phyloP scores from a whole-genome alignment of 2,329 filamentous ascomycete species.

The Macroventuria anomochaeta region DNA sequence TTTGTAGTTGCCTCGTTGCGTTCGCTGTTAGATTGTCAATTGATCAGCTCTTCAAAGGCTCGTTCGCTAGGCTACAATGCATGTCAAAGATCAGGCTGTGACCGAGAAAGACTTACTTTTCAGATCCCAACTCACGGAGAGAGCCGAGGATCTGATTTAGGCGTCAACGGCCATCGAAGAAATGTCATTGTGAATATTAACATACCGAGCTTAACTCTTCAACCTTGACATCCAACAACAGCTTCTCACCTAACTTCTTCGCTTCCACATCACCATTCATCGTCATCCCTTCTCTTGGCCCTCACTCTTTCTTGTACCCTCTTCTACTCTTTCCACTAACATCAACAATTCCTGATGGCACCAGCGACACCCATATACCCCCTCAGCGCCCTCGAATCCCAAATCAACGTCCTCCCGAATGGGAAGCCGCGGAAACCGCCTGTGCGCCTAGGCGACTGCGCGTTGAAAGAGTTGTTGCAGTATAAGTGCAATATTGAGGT shows the following conservation, averaged over 20 bases:
- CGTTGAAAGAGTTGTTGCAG: constrained; percentile 66
- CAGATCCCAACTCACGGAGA: constrained; percentile 37
- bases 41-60: too few species aligned
- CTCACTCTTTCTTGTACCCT: constrained; percentile 4
- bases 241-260: constrained; percentile 59
- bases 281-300: constrained; percentile 11
- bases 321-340: constrained; percentile 2
- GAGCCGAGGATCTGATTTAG: constrained; percentile 50
- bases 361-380: constrained; percentile 62
- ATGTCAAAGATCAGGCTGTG: neutral
- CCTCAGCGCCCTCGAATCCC: constrained; percentile 57
- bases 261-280: constrained; percentile 40
- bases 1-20: neutral
- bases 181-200: neutral
- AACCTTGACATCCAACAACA: constrained; percentile 53
- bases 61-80: neutral
- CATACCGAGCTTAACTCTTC: constrained; percentile 41
- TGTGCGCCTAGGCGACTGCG: constrained; percentile 61
- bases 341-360: constrained; percentile 54
- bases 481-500: constrained; percentile 65
- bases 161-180: neutral
- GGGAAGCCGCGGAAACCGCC: constrained; percentile 61
- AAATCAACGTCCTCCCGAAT: constrained; percentile 59
- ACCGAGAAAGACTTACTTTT: neutral
- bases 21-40: neutral